Percentiles rank a stretch among this genome's conserved stretches.
Evolutionary conservation across 805 yeast species (phyloP).

Genomic region (Zygoascus bituminiphila): DNA sequence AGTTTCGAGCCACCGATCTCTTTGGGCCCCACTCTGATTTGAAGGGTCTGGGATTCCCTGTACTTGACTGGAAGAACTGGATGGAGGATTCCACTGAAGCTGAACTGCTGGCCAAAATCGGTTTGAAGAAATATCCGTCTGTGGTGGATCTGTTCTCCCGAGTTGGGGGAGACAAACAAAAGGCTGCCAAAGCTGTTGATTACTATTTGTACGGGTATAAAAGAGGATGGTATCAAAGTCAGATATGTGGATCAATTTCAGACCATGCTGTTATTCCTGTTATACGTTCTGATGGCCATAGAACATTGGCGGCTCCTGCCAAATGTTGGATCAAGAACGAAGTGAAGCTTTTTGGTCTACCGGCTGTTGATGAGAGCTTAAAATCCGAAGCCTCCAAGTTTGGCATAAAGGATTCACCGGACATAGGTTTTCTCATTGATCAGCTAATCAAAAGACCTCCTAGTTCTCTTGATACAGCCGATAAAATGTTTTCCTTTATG

Average conservation of each 20-base stretch:
- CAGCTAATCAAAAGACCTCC: constrained; percentile 18
- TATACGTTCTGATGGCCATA: constrained; percentile 3
- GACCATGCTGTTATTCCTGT: neutral
- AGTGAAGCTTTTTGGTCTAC: constrained; percentile 24
- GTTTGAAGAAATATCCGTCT: constrained; percentile 24
- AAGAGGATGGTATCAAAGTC: neutral
- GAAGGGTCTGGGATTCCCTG: constrained; percentile 22
- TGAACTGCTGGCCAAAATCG: constrained; percentile 24
- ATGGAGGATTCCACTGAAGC: constrained; percentile 23
- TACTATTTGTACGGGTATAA: constrained; percentile 25
- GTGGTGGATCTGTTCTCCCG: constrained; percentile 18
- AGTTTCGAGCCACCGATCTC: constrained; percentile 21
- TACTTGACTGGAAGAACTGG: constrained; percentile 26
- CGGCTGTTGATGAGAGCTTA: constrained; percentile 20
- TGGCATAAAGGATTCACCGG: constrained; percentile 27
- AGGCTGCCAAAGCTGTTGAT: constrained; percentile 19
- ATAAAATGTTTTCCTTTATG: constrained; percentile 25
- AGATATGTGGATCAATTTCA: neutral
- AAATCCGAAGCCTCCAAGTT: constrained; percentile 24
- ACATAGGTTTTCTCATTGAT: constrained; percentile 13
- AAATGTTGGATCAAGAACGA: constrained; percentile 21
- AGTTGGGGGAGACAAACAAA: constrained; percentile 10
- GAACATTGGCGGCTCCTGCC: constrained; percentile 15
- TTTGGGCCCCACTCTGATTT: constrained; percentile 27
- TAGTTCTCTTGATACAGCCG: constrained; percentile 14